Base-by-base conservation (phyloP, 257 asterid species). In the Agastache rugosa region DNA sequence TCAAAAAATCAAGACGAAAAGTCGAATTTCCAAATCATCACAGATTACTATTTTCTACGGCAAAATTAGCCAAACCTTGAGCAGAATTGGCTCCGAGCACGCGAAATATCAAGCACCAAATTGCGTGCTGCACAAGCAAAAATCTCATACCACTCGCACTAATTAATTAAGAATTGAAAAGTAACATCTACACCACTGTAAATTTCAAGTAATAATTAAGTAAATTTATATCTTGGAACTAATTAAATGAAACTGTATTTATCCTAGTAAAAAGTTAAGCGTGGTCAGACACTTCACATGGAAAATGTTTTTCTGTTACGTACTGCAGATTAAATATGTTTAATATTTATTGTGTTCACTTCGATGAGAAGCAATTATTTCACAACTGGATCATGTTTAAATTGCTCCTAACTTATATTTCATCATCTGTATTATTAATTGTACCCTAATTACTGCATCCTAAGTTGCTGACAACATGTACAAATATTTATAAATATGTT, bases 291-390 rank as follows among this genome's bases (percentile, higher is more conserved):
- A 58, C 9, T 27, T 58, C 63, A 58, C 63, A 58, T 58, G 63
- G 4, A 12, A 55, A 58, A 58, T 25, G 39, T 58, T 25, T 58
- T 58, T 58, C 17, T 27, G 37, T 25, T 23, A 12, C 44, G 17
- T 58, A 11, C 63, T 11, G 63, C 12, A 23, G 3, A 31, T 31
- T 1, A 39, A 29, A 39, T 51, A 14, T 51, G 22, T 51, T 58
- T 37, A 37, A 2, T 51, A 51, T 69, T 69, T 31, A 19, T 31
- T 69, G 42, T 37, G 59, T 45, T 47, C 50, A 63, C 50, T 63
- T 35, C 10, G 11, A 39, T 67, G 11, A 20, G 53, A 69, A 53
- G 54, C 65, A 69, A 35, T 69, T 54, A 22, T 69, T 51, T 69
- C 17, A 19, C 74, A 61, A 35, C 67, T 58, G 19, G 55, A n/a